These are phyloP conservation scores for Uronychia binucleata DNA, from an alignment of 73 alveolate species.

Conservation along the genomic window DNA sequence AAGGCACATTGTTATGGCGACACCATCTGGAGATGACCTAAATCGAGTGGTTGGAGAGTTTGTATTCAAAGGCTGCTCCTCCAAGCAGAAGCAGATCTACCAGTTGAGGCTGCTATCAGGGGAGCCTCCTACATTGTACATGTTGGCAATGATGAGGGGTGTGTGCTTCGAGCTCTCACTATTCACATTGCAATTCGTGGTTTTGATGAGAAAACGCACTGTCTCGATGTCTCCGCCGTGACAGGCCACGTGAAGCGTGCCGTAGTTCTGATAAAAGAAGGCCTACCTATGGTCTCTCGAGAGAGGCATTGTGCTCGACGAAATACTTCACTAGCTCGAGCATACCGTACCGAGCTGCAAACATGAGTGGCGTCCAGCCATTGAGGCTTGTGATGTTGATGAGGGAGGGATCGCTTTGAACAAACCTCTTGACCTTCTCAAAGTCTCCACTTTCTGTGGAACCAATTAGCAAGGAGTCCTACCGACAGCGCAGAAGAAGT, in stretches of 20 bases:
- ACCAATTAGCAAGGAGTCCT: neutral
- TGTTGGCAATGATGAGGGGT: slow-evolving; percentile 1
- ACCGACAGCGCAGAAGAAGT: neutral
- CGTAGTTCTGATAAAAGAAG: neutral
- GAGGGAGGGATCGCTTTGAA: slow-evolving; percentile 14
- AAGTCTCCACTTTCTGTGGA: slow-evolving; percentile 10
- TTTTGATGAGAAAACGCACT: slow-evolving; percentile 29
- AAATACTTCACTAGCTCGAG: slow-evolving; percentile 43
- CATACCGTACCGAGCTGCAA: slow-evolving; percentile 59
- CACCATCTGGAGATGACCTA: no score
- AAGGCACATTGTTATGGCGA: no score
- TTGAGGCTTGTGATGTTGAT: slow-evolving; percentile 6
- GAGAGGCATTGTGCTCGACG: slow-evolving; percentile 21
- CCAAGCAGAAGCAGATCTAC: neutral
- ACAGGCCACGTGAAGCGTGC: slow-evolving; percentile 55
- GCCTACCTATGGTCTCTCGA: slow-evolving; percentile 6
- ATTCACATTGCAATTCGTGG: slow-evolving; percentile 11
- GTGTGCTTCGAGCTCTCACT: neutral
- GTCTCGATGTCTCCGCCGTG: slow-evolving; percentile 47
- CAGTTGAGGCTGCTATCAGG: neutral
- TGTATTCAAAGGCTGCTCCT: neutral
- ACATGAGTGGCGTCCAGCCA: slow-evolving; percentile 68
- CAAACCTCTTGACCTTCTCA: slow-evolving; percentile 8
- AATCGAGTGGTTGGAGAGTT: no score
- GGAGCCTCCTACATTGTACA: neutral